Evolutionary conservation across 2,329 filamentous ascomycete genomes (phyloP), one percentile per base, ranked within the genome.

Genomic region (Venturia effusa): DNA sequence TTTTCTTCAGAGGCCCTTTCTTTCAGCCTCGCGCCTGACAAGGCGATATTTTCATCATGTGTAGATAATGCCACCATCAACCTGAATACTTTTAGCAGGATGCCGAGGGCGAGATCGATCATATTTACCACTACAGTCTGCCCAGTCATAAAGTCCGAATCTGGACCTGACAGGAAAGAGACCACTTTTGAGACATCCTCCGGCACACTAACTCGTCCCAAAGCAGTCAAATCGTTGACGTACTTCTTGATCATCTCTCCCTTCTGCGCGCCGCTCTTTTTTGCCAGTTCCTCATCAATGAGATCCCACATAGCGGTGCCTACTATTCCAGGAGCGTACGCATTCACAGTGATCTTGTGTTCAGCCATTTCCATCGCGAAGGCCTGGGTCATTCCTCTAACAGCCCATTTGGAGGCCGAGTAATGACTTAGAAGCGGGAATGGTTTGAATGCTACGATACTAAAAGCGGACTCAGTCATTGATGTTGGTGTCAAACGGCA

Each of bases 241-340:
- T 81, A 83, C 69, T 83, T 82, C 70, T 80, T 79, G 64, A 86
- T 81, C 3, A 78, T 81, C 30, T 82, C 79, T 1, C 82, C 82
- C 68, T 79, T 82, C 68, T 77, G 73, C 0, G 75, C 74, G 0
- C 81, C 84, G 0, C 73, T 76, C 64, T 78, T 77, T 70, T 81
- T 78, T 0, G 80, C 83, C 39, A 87, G 66, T 64, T 81, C 81
- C 66, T 83, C 81, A 66, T 88, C 87, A 63, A 89, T 88, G 1
- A 83, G 70, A 57, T 88, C 85, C 86, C 86, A 89, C 85, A 88
- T 88, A 0, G 78, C 76, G 11, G 85, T 88, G 0, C 81, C 84
- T 0, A 89, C 84, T 59, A 89, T 87, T 0, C 87, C 87, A 0
- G 86, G 86, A 0, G 84, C 85, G 68, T 88, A 88, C 0, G 82